Evolutionary conservation across 768 basidiomycete genomes (phyloP).

Genomic region (Tylopilus plumbeoviolaceoides): DNA sequence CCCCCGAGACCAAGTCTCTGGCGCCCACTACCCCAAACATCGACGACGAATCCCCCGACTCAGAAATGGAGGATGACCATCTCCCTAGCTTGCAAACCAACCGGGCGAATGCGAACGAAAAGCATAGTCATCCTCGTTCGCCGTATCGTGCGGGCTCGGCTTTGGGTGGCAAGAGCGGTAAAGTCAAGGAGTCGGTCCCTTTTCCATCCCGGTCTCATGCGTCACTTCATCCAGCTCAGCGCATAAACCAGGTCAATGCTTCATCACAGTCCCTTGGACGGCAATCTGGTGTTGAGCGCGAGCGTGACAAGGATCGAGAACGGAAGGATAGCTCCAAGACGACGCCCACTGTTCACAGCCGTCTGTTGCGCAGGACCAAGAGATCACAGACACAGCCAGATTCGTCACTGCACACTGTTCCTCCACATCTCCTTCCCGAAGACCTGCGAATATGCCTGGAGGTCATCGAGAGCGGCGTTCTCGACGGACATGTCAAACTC

Average conservation of each 20-base stretch:
- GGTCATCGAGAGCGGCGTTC: constrained; percentile 79
- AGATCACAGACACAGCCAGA: constrained; percentile 56
- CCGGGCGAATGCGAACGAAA: constrained; percentile 33
- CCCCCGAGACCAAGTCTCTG: constrained; percentile 48
- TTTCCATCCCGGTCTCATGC: constrained; percentile 80
- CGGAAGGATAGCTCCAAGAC: constrained; percentile 41
- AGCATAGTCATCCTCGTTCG: constrained; percentile 70
- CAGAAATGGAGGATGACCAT: constrained; percentile 62
- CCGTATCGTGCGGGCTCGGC: constrained; percentile 58
- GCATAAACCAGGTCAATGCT: constrained; percentile 42
- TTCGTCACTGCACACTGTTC: constrained; percentile 46
- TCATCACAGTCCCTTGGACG: constrained; percentile 77
- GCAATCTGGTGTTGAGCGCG: constrained; percentile 53
- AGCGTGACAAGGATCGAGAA: constrained; percentile 42
- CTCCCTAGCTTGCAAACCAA: constrained; percentile 29
- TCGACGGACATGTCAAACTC: constrained; percentile 85
- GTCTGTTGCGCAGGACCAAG: constrained; percentile 65
- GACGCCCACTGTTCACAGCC: constrained; percentile 30
- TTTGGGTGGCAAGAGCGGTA: constrained; percentile 38
- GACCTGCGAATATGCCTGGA: constrained; percentile 83
- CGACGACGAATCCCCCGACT: constrained; percentile 70
- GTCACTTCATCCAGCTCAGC: constrained; percentile 66
- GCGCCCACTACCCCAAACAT: constrained; percentile 51
- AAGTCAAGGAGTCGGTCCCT: constrained; percentile 51
- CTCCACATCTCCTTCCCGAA: constrained; percentile 81